Base-by-base conservation (phyloP, 768 basidiomycete genomes). In the Tylopilus felleus region DNA sequence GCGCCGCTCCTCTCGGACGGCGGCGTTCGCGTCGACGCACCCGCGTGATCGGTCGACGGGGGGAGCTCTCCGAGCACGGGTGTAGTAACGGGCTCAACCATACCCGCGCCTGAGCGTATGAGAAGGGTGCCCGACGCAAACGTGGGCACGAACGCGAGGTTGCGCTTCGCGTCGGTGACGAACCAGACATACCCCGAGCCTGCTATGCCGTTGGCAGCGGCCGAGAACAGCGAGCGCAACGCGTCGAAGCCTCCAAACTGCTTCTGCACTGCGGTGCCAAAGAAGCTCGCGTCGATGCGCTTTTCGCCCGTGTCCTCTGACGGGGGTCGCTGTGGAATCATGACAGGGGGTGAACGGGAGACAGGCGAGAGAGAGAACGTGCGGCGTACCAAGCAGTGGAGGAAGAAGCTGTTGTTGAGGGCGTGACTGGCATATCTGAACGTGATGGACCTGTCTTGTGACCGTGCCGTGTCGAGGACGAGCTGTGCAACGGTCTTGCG, bases 361-460 rank as follows among this genome's bases (percentile, higher is more conserved):
- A 3, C 19, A 6, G 8, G 2, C 1, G 31, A 3, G 7, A 2
- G 16, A 21, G 5, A 13, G 27, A 6, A 22, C 21, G 19, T 22
- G 10, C 21, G 3, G 78, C 93, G 48, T 68, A 98, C 96, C 36
- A 99, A 77, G 53, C 78, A 79, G 60, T 90, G 81, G 27, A 99
- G 79, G 78, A 98, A 98, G 80, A 92, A 98, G 61, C 85, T 85
- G 71, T 97, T 98, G 74, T 98, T 99, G 57, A 98, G 75, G 6
- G 96, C 91, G 44, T 92, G 81, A 58, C 88, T 88, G 4, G 95
- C 93, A 65, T 95, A 93, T 71, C 90, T 96, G 72, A 94, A 98
- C 23, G 83, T 82, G 49, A 95, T 71, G 1, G 83, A 78, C 49
- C 83, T 73, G 22, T 80, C 74, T 40, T 80, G 80, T 28, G 82